A percentile compares a stretch with the other conserved stretches of the same genome.
Conservation (phyloP, 2,329 filamentous ascomycete genomes). For the Botrytis aclada region DNA sequence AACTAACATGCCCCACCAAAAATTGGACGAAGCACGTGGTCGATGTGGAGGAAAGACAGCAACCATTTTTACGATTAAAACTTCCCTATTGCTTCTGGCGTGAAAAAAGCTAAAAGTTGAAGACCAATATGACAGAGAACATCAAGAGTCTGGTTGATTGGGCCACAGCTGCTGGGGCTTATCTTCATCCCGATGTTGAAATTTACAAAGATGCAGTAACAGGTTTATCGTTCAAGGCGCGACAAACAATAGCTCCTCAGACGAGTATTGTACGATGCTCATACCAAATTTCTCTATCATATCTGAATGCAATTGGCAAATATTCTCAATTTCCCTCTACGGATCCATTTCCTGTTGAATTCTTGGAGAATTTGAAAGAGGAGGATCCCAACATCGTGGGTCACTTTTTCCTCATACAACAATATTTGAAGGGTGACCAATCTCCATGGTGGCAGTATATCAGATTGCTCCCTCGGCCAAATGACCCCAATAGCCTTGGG, state of each 20-base stretch:
- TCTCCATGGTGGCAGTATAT: constrained; percentile 72
- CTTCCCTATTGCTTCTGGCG: not conserved
- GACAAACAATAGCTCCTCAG: constrained; percentile 23
- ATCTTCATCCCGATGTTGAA: constrained; percentile 51
- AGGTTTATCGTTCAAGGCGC: constrained; percentile 50
- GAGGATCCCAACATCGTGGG: constrained; percentile 54
- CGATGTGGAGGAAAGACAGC: not conserved
- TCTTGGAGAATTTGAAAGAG: constrained; percentile 48
- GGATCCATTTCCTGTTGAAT: constrained; percentile 46
- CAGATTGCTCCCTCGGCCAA: constrained; percentile 59
- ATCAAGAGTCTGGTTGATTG: constrained; percentile 46
- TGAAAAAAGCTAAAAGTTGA: not conserved
- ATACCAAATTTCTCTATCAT: constrained; percentile 54
- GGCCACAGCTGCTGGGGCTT: constrained; percentile 47
- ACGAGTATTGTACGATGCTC: constrained; percentile 51
- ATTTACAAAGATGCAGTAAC: constrained; percentile 51
- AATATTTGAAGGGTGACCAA: constrained; percentile 55
- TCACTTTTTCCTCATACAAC: constrained; percentile 66
- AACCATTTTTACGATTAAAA: not conserved
- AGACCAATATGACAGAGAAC: not conserved
- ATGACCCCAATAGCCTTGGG: constrained; percentile 48
- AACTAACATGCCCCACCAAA: not conserved
- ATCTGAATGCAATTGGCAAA: constrained; percentile 50
- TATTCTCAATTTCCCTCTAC: constrained; percentile 34
- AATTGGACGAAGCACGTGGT: not conserved